phyloP scores from a whole-genome alignment of 2,329 filamentous ascomycete genomes.

The Trichophaea hybrida region DNA sequence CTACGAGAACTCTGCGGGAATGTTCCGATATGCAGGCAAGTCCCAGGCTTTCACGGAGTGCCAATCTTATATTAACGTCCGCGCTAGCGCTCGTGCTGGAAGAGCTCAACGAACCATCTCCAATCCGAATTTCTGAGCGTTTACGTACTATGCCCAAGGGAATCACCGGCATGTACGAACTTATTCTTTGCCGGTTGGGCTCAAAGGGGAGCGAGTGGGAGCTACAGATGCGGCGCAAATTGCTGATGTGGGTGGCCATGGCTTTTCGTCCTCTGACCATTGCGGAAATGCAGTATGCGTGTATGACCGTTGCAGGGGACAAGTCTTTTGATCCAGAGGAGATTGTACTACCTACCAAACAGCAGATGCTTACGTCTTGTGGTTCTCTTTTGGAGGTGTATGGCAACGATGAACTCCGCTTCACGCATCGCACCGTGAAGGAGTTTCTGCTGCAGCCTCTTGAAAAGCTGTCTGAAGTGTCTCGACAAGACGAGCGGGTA shows the following conservation, averaged over 20 bases:
- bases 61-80: neutral
- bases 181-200: neutral
- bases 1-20: neutral
- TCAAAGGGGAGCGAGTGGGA: neutral
- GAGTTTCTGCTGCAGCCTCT: constrained; percentile 6
- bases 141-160: constrained; percentile 1
- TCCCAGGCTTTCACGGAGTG: neutral
- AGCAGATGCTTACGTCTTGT: constrained; percentile 1
- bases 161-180: constrained; percentile 3
- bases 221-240: neutral
- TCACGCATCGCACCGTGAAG: constrained; percentile 3
- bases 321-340: neutral
- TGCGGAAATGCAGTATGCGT: neutral
- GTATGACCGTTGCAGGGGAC: neutral
- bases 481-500: neutral
- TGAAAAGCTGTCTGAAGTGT: neutral
- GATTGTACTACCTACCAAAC: neutral
- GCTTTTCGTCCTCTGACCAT: neutral
- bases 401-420: neutral
- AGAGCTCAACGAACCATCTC: neutral
- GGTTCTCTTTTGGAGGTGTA: constrained; percentile 3
- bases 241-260: constrained; percentile 3
- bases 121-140: neutral
- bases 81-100: neutral
- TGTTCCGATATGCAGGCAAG: constrained; percentile 3